Evolutionary conservation across 1,284 basidiomycete species (phyloP), one percentile per base, ranked within the genome.

Genomic region (Sporisorium sorghi): DNA sequence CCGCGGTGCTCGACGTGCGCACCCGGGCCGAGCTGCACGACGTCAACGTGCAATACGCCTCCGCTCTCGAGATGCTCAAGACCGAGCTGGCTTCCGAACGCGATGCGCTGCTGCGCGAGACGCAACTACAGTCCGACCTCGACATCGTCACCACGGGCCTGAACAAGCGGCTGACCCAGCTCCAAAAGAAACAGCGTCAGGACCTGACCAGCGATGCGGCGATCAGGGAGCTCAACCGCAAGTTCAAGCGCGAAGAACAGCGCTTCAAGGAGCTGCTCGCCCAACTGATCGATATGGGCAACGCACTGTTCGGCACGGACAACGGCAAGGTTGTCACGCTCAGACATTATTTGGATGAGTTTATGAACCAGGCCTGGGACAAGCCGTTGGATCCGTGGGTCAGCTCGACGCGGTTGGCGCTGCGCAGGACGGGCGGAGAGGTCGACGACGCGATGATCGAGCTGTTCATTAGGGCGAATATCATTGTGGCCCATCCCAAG

Each of bases 361-460:
- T 74, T 11, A 65, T 74, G 66, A 74, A 74, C 33, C 66, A 68
- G 26, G 66, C 66, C 0, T 74, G 72, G 72, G 72, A 74, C 19
- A 47, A 47, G 17, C 72, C 72, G 33, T 21, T 69, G 39, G 72
- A 74, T 59, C 72, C 72, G 15, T 73, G 65, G 64, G 65, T 73
- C 23, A 70, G 67, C 28, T 48, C 67, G 1, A 46, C 30, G 2
- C 59, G 39, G 43, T 33, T 70, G 7, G 67, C 67, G 5, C 35
- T 56, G 14, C 42, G 61, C 6, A 56, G 65, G 17, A 62, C 65
- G 15, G 63, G 54, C 2, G 58, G 60, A 1, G 63, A 67, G 26
- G 65, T 73, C 35, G 71, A 73, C 51, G 71, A 73, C 58, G 64
- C 71, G n/a, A 73, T 73, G 60, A 73, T 73, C 15, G 64, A 73